Conservation (phyloP, 768 basidiomycete genomes). For the Russula sp. region DNA sequence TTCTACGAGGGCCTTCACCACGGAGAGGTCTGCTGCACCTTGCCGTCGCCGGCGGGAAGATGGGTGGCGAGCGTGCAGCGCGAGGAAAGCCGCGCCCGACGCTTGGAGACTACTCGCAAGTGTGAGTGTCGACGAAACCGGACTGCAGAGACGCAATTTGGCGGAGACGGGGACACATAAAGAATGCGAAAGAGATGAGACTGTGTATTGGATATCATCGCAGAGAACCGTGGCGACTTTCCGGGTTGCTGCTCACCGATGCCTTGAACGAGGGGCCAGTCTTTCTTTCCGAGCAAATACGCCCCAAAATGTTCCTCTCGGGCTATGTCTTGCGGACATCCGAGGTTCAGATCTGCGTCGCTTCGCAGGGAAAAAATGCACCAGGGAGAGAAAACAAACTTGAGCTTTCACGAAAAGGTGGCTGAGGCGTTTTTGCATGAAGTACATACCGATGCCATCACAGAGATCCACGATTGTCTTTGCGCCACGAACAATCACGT, state of each 20-base stretch:
- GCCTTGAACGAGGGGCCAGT: slow-evolving; percentile 60
- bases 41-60: slow-evolving; percentile 63
- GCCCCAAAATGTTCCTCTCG: slow-evolving; percentile 62
- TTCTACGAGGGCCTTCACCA: slow-evolving; percentile 50
- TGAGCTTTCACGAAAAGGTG: too few relatives aligned
- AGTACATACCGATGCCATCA: slow-evolving; percentile 55
- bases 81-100: slow-evolving; percentile 63
- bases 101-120: slow-evolving; percentile 52
- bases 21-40: slow-evolving; percentile 59
- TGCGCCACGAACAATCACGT: slow-evolving; percentile 52
- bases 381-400: not conserved
- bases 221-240: not conserved
- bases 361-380: slow-evolving; percentile 11
- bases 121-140: slow-evolving; percentile 43
- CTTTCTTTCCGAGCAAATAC: slow-evolving; percentile 64
- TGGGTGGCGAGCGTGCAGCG: slow-evolving; percentile 68
- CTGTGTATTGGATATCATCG: slow-evolving; percentile 36
- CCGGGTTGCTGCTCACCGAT: slow-evolving; percentile 41
- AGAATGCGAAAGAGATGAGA: slow-evolving; percentile 55
- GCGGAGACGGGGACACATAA: slow-evolving; percentile 59
- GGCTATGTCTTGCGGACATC: slow-evolving; percentile 70
- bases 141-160: slow-evolving; percentile 42
- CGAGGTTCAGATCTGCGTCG: slow-evolving; percentile 63
- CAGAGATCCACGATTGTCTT: slow-evolving; percentile 51
- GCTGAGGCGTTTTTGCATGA: not conserved